Conservation (phyloP, 2,329 filamentous ascomycete genomes). For the Neonectria neomacrospora region DNA sequence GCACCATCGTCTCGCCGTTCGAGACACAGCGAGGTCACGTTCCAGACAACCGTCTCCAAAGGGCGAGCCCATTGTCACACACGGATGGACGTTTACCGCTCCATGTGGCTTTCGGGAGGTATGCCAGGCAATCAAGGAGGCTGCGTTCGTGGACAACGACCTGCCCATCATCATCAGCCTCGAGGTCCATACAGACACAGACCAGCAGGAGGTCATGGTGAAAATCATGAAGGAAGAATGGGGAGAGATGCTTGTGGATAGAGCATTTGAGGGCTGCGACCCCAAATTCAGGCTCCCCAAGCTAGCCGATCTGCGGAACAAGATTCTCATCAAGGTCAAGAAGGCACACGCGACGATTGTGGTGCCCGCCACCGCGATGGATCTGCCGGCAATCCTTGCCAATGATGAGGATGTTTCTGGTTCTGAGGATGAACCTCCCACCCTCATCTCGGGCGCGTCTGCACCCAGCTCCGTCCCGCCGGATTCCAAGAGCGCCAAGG, state of each 20-base stretch:
- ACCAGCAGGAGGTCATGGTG: constrained; percentile 93
- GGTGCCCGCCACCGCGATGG: constrained; percentile 46
- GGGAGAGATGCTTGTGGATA: constrained; percentile 77
- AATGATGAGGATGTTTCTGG: constrained; percentile 54
- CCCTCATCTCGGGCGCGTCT: constrained; percentile 29
- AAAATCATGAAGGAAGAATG: constrained; percentile 93
- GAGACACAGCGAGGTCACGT: constrained; percentile 35
- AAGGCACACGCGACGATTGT: constrained; percentile 57
- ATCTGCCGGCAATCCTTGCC: constrained; percentile 43
- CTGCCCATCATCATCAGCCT: constrained; percentile 91
- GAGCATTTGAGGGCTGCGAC: constrained; percentile 60
- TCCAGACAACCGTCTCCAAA: constrained; percentile 48
- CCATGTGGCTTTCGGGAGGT: constrained; percentile 90
- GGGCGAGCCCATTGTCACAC: constrained; percentile 82
- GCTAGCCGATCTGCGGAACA: constrained; percentile 77
- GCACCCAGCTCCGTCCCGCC: constrained; percentile 18
- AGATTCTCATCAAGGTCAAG: constrained; percentile 88
- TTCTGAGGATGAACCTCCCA: constrained; percentile 56
- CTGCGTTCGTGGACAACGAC: constrained; percentile 79
- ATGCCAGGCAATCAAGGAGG: constrained; percentile 80
- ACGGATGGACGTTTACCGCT: constrained; percentile 84
- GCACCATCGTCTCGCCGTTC: constrained; percentile 49
- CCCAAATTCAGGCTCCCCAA: constrained; percentile 70
- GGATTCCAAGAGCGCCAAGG: constrained; percentile 56
- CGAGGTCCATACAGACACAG: constrained; percentile 84